Evolutionary conservation across 108 stramenopile genomes (phyloP).

Genomic region (Aurantiochytrium sp.): DNA sequence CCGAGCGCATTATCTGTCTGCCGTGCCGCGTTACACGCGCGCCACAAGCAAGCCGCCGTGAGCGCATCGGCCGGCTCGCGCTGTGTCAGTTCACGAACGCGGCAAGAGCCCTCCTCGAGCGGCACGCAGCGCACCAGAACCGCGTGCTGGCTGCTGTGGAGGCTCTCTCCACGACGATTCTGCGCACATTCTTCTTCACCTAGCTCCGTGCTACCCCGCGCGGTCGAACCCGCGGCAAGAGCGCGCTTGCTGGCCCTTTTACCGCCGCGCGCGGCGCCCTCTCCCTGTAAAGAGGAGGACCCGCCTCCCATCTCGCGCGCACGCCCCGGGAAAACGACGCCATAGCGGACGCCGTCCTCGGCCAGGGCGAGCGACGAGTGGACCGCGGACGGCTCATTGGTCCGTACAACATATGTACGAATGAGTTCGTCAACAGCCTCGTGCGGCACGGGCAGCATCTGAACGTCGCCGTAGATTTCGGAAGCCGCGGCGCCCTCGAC

Average conservation of each 20-base stretch:
- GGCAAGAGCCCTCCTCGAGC: no score
- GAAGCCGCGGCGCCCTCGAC: no score
- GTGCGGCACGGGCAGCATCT: not conserved
- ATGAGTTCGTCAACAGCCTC: not conserved
- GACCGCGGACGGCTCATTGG: not conserved
- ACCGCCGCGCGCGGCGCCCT: no score
- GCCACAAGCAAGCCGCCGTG: not conserved
- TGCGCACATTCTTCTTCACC: no score
- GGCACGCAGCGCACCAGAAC: not conserved
- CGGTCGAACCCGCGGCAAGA: no score
- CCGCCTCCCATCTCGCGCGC: no score
- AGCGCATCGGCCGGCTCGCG: not conserved
- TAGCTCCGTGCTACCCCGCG: no score
- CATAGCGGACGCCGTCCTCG: not conserved
- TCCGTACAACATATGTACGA: not conserved
- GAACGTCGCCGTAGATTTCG: not conserved
- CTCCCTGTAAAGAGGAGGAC: no score
- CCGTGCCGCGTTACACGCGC: not conserved
- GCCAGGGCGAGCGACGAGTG: not conserved
- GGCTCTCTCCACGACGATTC: not conserved
- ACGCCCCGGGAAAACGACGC: not conserved
- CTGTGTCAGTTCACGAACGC: no score
- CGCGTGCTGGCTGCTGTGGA: not conserved
- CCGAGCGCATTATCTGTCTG: not conserved
- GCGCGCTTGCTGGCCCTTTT: no score